Evolutionary conservation across 1,139 yeast species (phyloP).

Genomic region (Debaryomyces robertsiae): DNA sequence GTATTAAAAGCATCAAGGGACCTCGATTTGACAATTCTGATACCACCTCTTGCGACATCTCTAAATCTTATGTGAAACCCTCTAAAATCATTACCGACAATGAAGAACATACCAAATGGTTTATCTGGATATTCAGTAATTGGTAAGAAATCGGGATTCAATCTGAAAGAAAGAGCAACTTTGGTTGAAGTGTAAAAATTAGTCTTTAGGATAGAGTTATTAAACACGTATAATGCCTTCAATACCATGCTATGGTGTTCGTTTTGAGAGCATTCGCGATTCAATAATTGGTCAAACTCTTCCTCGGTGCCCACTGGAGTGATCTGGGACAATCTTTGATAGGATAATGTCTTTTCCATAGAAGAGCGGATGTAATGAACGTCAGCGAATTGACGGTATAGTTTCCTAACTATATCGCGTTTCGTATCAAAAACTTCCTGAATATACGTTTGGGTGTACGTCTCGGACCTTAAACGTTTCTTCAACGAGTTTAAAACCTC

Average conservation of each 20-base stretch:
- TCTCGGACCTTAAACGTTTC: constrained; percentile 89
- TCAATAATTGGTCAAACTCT: constrained; percentile 70
- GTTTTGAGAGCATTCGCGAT: constrained; percentile 76
- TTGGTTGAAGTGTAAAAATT: constrained; percentile 93
- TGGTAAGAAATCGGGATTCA: constrained; percentile 86
- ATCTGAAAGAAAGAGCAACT: constrained; percentile 91
- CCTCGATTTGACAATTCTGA: constrained; percentile 89
- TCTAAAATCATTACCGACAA: constrained; percentile 94
- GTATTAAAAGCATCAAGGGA: constrained; percentile 82
- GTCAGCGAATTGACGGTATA: constrained; percentile 92
- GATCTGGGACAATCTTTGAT: constrained; percentile 80
- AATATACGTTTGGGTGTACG: constrained; percentile 86
- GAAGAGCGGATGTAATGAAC: constrained; percentile 78
- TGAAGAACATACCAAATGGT: constrained; percentile 92
- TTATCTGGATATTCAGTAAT: constrained; percentile 84
- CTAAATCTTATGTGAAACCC: constrained; percentile 97
- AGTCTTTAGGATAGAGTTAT: constrained; percentile 86
- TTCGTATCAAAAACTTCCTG: constrained; percentile 74
- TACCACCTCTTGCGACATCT: constrained; percentile 98
- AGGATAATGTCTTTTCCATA: constrained; percentile 81
- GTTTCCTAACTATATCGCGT: constrained; percentile 72
- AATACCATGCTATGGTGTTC: constrained; percentile 79
- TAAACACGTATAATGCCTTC: constrained; percentile 80
- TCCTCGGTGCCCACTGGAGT: constrained; percentile 74
- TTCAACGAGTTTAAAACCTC: constrained; percentile 82